Evolutionary conservation across 495 filamentous ascomycete genomes (phyloP).

Genomic region (Thermothielavioides terrestris): DNA sequence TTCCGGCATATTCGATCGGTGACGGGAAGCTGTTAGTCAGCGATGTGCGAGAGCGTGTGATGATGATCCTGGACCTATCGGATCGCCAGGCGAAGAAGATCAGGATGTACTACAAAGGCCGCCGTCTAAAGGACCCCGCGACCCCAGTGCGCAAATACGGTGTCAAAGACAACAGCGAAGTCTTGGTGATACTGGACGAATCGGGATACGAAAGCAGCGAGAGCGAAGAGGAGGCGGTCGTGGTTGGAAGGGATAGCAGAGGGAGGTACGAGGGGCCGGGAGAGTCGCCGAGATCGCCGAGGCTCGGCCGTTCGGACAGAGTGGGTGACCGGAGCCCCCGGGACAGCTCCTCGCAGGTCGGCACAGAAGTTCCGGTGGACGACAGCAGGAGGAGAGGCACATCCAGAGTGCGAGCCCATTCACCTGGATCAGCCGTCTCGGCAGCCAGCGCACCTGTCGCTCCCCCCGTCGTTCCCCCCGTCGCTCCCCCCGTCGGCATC

Average conservation of each 20-base stretch:
- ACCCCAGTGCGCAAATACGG: conserved; percentile 63
- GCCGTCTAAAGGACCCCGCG: conserved; percentile 57
- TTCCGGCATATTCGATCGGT: conserved; percentile 72
- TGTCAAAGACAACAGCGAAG: conserved; percentile 70
- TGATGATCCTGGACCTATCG: conserved; percentile 50
- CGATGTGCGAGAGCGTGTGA: conserved; percentile 57
- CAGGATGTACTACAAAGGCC: conserved; percentile 77
- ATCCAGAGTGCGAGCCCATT: conserved; percentile 24
- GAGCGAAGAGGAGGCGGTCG: conserved; percentile 40
- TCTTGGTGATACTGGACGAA: conserved; percentile 48
- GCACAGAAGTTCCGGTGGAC: conserved; percentile 21
- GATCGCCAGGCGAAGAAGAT: conserved; percentile 48
- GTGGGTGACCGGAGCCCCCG: conserved; percentile 27
- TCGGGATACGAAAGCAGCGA: conserved; percentile 42
- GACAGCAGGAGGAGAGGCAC: conserved; percentile 13
- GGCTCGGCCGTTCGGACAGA: conserved; percentile 16
- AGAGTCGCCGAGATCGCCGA: conserved; percentile 22
- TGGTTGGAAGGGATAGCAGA: conserved; percentile 22
- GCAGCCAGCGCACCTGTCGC: conserved; percentile 20
- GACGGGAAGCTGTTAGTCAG: conserved; percentile 63
- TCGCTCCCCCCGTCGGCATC: conserved; percentile 18
- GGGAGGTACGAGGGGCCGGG: conserved; percentile 9
- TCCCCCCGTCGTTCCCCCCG: too few species aligned
- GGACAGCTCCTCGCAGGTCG: conserved; percentile 30
- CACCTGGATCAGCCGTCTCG: conserved; percentile 15